A percentile compares a stretch with the other conserved stretches of the same genome.
phyloP scores from a whole-genome alignment of 805 yeast genomes.

The Starmerella vaccinii region DNA sequence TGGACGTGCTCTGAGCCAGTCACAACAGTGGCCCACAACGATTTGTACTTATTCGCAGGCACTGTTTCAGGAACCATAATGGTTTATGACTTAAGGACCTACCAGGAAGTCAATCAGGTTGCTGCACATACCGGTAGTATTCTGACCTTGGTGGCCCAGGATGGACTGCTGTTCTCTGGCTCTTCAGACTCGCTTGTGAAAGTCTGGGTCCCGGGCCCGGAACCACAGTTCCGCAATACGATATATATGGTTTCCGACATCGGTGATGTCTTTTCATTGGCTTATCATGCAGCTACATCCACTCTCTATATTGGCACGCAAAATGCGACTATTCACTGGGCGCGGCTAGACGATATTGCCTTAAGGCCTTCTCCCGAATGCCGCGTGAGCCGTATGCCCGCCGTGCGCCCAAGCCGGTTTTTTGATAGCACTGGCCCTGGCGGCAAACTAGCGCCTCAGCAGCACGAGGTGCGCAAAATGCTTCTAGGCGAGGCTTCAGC shows the following conservation, averaged over 20 bases:
- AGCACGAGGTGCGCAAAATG: constrained; percentile 21
- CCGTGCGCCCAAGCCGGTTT: constrained; percentile 65
- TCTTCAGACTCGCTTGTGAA: constrained; percentile 85
- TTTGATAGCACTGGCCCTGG: constrained; percentile 88
- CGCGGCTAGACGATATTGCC: constrained; percentile 34
- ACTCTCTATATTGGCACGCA: constrained; percentile 81
- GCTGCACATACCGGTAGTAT: constrained; percentile 68
- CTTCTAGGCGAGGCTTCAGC: constrained; percentile 3
- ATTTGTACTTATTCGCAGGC: constrained; percentile 58
- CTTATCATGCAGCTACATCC: constrained; percentile 50
- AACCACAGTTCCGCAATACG: constrained; percentile 42
- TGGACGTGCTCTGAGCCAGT: constrained; percentile 72
- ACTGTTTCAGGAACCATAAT: constrained; percentile 76
- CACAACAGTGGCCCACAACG: constrained; percentile 41
- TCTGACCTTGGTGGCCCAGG: constrained; percentile 42
- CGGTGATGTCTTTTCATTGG: constrained; percentile 83
- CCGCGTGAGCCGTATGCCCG: constrained; percentile 27
- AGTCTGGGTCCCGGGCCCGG: constrained; percentile 46
- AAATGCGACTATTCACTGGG: constrained; percentile 78
- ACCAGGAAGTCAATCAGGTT: constrained; percentile 43
- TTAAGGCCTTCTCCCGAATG: constrained; percentile 4
- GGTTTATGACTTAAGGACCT: constrained; percentile 58
- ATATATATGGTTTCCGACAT: constrained; percentile 77
- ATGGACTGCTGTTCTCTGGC: constrained; percentile 64
- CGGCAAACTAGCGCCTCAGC: constrained; percentile 38